Evolutionary conservation across 1,284 basidiomycete species (phyloP), one percentile per base, ranked within the genome.

Genomic region (Tilletia walkeri): DNA sequence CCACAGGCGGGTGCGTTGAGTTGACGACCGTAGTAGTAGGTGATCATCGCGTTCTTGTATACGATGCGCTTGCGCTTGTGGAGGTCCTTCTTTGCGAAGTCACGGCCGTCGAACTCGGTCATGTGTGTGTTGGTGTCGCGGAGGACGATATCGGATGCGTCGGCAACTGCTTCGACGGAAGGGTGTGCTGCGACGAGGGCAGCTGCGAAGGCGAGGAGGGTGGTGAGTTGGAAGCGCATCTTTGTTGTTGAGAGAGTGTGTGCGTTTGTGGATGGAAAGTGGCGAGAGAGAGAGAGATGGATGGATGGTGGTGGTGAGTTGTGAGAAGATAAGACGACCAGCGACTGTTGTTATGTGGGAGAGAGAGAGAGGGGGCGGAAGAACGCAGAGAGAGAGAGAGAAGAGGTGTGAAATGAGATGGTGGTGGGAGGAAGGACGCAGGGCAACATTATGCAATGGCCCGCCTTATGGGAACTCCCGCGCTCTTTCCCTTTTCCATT

Each of bases 51-150:
- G 41, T 50, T 36, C 39, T 38, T 48, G 41, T 66, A 34, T 3
- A 63, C 34, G 65, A 66, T 41, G 39, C 65, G 65, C 45, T 66
- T 48, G 65, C 65, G 65, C 65, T 66, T 66, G 45, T 66, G 45
- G 41, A 66, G 4, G 39, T 41, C 63, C 63, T 41, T 65, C 36
- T n/a, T 20, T n/a, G 20, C 24, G 18, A 61, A 61, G 56, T 61
- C 56, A 9, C 56, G 56, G 20, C 56, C 24, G 36, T 63, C 59
- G 59, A 16, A 63, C 12, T 63, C 14, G 59, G 38, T 10, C 6
- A 41, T 7, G 34, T 63, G 54, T 4, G 54, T 56, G 54, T 56
- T 56, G 54, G 54, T 56, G 54, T 56, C 54, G n/a, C 54, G 54
- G 54, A 56, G 3, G 12, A 12, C 24, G 54, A 56, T 10, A 9